These are phyloP conservation scores for Neonectria magnoliae DNA, from an alignment of 2,329 filamentous ascomycete genomes.

Conservation along the genomic window DNA sequence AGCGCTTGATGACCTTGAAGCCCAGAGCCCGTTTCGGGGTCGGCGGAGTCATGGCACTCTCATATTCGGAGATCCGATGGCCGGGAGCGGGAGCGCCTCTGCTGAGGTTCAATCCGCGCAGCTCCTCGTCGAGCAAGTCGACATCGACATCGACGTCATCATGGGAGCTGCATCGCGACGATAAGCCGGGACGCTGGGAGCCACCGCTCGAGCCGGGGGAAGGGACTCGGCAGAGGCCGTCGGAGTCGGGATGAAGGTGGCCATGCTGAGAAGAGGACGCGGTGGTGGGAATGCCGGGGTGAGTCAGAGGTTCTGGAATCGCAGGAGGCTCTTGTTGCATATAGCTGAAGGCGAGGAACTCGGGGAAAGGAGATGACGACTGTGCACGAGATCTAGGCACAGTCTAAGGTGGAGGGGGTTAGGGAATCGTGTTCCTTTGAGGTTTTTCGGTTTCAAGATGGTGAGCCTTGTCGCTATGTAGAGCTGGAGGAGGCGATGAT, in stretches of 20 bases:
- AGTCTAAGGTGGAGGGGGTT: constrained; percentile 51
- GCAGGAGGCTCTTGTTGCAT: constrained; percentile 70
- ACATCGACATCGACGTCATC: constrained; percentile 53
- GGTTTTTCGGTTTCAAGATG: constrained; percentile 20
- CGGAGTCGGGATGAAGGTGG: constrained; percentile 57
- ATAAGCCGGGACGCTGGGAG: constrained; percentile 50
- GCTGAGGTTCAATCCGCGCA: constrained; percentile 62
- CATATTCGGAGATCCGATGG: constrained; percentile 68
- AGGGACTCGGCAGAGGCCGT: constrained; percentile 48
- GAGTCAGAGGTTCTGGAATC: constrained; percentile 55
- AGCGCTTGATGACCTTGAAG: constrained; percentile 66
- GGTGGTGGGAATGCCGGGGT: constrained; percentile 49
- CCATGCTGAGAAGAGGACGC: constrained; percentile 65
- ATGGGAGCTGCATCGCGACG: constrained; percentile 40
- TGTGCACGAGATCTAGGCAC: constrained; percentile 64
- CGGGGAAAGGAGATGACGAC: constrained; percentile 51
- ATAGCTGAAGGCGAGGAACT: constrained; percentile 60
- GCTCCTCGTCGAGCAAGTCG: constrained; percentile 58
- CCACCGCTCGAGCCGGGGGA: constrained; percentile 48
- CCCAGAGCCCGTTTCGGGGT: constrained; percentile 59
- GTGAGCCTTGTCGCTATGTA: constrained; percentile 29
- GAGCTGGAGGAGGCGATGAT: constrained; percentile 25
- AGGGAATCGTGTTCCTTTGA: constrained; percentile 20
- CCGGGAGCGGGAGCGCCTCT: constrained; percentile 52
- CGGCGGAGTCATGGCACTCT: constrained; percentile 64